phyloP scores from a whole-genome alignment of 2,329 filamentous ascomycete genomes.

The Beauveria bassiana region DNA sequence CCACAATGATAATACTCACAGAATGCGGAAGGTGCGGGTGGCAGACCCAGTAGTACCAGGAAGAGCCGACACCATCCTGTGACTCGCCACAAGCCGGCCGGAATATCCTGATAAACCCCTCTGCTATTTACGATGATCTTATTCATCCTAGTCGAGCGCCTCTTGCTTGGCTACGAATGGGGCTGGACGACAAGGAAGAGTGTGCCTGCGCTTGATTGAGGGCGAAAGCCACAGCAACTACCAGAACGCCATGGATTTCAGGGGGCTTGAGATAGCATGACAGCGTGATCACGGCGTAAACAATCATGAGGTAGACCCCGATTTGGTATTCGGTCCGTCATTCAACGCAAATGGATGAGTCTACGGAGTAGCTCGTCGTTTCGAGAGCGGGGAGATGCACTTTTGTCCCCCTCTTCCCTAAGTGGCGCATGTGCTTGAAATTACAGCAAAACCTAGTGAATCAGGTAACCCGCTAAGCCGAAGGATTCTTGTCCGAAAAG shows the following conservation, averaged over 20 bases:
- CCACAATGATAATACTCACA: background rate
- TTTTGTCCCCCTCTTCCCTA: background rate
- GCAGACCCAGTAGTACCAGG: background rate
- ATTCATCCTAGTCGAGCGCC: background rate
- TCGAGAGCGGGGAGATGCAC: background rate
- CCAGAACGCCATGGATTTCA: background rate
- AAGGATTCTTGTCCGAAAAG: background rate
- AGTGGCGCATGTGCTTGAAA: background rate
- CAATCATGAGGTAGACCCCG: background rate
- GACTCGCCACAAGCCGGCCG: background rate
- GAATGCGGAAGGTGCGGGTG: background rate
- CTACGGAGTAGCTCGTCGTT: background rate
- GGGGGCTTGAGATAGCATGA: background rate
- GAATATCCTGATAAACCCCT: background rate
- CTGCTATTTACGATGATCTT: background rate
- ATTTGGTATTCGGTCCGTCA: constrained; percentile 1
- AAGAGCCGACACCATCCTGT: background rate
- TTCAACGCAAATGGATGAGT: background rate
- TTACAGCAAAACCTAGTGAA: background rate
- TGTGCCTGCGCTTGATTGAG: background rate
- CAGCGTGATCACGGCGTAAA: background rate
- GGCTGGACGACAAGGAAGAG: background rate
- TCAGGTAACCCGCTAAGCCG: background rate
- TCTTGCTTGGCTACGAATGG: background rate
- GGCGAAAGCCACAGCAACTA: background rate